Conservation (phyloP, 2,329 filamentous ascomycete genomes). For the Fusarium sp. region DNA sequence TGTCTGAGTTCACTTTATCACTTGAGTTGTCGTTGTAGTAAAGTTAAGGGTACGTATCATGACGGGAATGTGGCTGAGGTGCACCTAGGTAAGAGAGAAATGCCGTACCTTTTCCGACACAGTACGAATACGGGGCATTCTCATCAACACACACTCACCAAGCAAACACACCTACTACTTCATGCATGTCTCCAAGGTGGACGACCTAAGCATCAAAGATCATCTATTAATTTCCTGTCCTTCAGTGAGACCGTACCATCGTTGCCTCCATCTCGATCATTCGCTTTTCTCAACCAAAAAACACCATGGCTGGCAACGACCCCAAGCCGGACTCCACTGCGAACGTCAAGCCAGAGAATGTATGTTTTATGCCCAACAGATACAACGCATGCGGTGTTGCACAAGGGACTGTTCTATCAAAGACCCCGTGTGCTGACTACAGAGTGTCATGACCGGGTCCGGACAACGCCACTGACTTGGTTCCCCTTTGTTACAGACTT, state of each 20-base stretch:
- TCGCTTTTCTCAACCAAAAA: conserved; percentile 2
- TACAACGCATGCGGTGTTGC: conserved; percentile 10
- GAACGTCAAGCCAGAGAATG: conserved; percentile 53
- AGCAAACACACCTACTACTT: conserved; percentile 25
- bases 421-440: conserved; percentile 6
- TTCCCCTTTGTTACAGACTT: conserved; percentile 48
- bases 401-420: conserved; percentile 7
- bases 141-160: conserved; percentile 26
- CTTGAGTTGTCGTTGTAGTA: conserved; percentile 2
- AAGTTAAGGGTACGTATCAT: conserved; percentile 36
- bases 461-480: conserved; percentile 36
- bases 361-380: conserved; percentile 47
- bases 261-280: not conserved
- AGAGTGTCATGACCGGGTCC: conserved; percentile 11
- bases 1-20: conserved; percentile 9
- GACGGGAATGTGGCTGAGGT: conserved; percentile 35
- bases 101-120: conserved; percentile 41
- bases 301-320: conserved; percentile 58
- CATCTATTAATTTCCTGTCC: too few species aligned
- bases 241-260: not conserved
- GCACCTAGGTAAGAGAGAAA: conserved; percentile 32
- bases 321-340: conserved; percentile 50
- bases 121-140: conserved; percentile 39
- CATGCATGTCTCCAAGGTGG: conserved; percentile 16
- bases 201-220: not conserved